A percentile compares a stretch with the other conserved stretches of the same genome.
These are phyloP conservation scores for Yamadazyma atlantica DNA, from an alignment of 1,139 yeast species.

Conservation along the genomic window DNA sequence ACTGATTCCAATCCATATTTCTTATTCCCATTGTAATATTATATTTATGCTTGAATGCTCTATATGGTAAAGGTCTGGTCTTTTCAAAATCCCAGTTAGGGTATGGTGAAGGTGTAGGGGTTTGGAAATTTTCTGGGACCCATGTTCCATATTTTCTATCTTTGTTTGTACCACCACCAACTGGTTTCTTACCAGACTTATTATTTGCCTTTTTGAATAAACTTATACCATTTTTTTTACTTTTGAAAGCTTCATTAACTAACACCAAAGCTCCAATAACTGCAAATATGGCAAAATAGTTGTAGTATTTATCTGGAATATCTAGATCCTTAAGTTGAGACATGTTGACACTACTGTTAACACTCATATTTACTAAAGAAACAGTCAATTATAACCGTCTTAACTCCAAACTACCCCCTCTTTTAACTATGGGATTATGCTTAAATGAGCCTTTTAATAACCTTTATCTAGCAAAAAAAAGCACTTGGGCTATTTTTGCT, in stretches of 20 bases:
- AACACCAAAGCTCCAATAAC: constrained; percentile 7
- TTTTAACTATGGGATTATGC: neutral
- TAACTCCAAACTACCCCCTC: no score
- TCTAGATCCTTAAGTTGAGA: neutral
- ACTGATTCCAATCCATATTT: constrained; percentile 54
- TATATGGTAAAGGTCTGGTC: constrained; percentile 58
- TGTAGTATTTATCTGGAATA: constrained; percentile 7
- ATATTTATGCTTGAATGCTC: constrained; percentile 63
- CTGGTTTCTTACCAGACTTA: neutral
- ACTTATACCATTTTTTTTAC: no score
- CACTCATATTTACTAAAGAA: neutral
- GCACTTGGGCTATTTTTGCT: no score
- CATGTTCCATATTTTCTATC: constrained; percentile 39
- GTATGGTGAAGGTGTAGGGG: constrained; percentile 50
- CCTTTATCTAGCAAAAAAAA: neutral
- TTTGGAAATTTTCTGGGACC: constrained; percentile 50
- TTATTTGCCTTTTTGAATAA: neutral
- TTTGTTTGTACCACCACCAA: constrained; percentile 7
- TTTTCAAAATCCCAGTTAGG: constrained; percentile 49
- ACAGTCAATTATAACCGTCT: neutral
- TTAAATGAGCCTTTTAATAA: neutral
- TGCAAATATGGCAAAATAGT: constrained; percentile 9
- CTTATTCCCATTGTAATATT: constrained; percentile 64
- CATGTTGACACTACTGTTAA: neutral
- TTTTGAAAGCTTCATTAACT: constrained; percentile 3